Evolutionary conservation across 179 eudicot species (phyloP), one percentile per base, ranked within the genome.

Genomic region (Vitellaria paradoxa): DNA sequence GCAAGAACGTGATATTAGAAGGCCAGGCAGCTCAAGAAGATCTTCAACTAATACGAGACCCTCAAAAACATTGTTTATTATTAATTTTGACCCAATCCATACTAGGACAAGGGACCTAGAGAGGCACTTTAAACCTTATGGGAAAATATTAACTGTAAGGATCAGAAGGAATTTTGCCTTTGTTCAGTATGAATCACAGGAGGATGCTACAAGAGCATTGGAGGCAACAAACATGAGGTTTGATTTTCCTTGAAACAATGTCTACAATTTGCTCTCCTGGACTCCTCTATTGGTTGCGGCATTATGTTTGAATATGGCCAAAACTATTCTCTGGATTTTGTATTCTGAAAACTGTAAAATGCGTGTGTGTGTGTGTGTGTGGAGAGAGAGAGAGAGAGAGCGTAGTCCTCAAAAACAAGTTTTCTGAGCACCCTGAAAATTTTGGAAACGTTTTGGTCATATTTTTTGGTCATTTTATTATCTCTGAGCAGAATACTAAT

Each of bases 121-220:
- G 81, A 86, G 84, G 80, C 92, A 91, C 82, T 91, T 92, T 82
- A 93, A 92, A 53, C 89, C 88, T 14, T 92, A 89, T 82, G 97
- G 97, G 62, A 90, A 85, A 70, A 88, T 92, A 60, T 74, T 71
- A n/a, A 92, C 89, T 73, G 88, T 92, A 11, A 85, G 94, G 82
- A 89, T 92, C 84, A 76, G 97, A 63, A 89, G 87, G 82, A 92
- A 92, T 80, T 92, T 92, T 56, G 94, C 89, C 30, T 92, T 90
- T 70, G 84, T 92, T 45, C 92, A 92, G 76, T 92, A 74, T 75
- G 94, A 89, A 81, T 68, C 81, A 18, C 93, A 80, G 82, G 97
- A 89, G 70, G 97, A 92, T 85, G 97, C 97, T 20, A 89, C 83
- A 12, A 86, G 73, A 83, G 97, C 97, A 70, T 76, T 92, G 61